phyloP scores from a whole-genome alignment of 225 moss, liverwort and hornwort species.

The Physcomitrium patens region DNA sequence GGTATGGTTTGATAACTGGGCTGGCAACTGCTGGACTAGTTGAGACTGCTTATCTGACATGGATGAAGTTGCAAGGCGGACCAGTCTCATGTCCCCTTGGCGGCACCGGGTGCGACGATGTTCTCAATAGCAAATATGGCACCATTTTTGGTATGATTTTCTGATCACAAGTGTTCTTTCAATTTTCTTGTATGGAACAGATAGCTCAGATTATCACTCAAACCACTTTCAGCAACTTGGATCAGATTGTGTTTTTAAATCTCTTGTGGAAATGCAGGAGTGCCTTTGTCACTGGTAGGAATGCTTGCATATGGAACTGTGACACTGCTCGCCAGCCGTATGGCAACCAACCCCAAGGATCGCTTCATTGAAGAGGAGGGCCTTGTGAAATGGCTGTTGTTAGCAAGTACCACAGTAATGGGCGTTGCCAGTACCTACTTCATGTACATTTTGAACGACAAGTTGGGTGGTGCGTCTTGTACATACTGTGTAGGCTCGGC shows the following conservation, averaged over 20 bases:
- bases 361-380: slow-evolving; percentile 61
- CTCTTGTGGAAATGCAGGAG: slow-evolving; percentile 55
- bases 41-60: slow-evolving; percentile 89
- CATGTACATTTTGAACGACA: slow-evolving; percentile 82
- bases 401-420: slow-evolving; percentile 80
- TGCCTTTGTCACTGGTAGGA: slow-evolving; percentile 83
- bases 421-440: slow-evolving; percentile 86
- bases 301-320: slow-evolving; percentile 79
- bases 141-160: slow-evolving; percentile 62
- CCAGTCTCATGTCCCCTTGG: slow-evolving; percentile 77
- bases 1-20: slow-evolving; percentile 74
- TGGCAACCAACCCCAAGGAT: slow-evolving; percentile 50
- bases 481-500: slow-evolving; percentile 91
- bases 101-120: slow-evolving; percentile 74
- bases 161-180: background rate
- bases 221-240: background rate
- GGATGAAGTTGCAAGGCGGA: slow-evolving; percentile 74
- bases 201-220: slow-evolving; percentile 1
- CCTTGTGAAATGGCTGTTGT: slow-evolving; percentile 72
- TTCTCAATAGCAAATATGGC: slow-evolving; percentile 93
- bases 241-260: background rate
- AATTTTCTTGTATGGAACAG: background rate
- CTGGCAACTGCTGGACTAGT: slow-evolving; percentile 74
- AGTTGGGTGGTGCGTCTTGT: slow-evolving; percentile 89
- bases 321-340: slow-evolving; percentile 65